Evolutionary conservation across 345 rosid species (phyloP), one percentile per base, ranked within the genome.

Genomic region (Hibiscus trionum): DNA sequence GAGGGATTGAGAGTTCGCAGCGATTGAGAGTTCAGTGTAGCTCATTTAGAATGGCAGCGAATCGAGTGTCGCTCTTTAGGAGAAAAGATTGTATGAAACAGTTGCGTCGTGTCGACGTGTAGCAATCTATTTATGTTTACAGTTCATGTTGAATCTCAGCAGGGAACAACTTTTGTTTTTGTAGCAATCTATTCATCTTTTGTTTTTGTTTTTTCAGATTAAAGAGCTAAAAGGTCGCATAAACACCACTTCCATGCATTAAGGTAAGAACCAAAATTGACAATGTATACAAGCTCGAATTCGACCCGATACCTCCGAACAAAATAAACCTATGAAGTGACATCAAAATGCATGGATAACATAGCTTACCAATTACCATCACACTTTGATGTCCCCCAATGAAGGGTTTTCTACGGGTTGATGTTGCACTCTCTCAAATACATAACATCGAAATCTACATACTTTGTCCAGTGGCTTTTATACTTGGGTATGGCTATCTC

Each of bases 401-500:
- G 4, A 27, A 3, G 55, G 66, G 26, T 5, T 62, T 62, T 62
- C 66, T 62, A 62, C 12, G 47, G 47, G 35, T 62, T 62, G 47
- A 62, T 62, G 47, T 62, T 62, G 66, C 66, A 62, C 8, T 62
- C 66, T 16, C 47, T 47, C 66, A 62, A 62, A 62, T 62, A 62
- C 26, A 35, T 35, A 35, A 7, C 12, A 35, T 62, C 47, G 39
- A 16, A 62, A 62, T 62, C 26, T 35, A 62, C 19, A n/a, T 62
- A n/a, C 66, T 35, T 62, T 62, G 66, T 21, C 66, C 66, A 62
- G 73, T 78, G 49, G 68, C 70, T 83, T 47, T 86, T 73, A 75
- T 83, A 88, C 81, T 82, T 88, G 10, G 90, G 79, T 47, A 90
- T 75, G 77, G 87, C 90, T 50, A 90, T 88, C 80, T 91, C 96